These are phyloP conservation scores for Stipa capillata DNA, from an alignment of 176 grass and related monocot genomes.

Conservation along the genomic window DNA sequence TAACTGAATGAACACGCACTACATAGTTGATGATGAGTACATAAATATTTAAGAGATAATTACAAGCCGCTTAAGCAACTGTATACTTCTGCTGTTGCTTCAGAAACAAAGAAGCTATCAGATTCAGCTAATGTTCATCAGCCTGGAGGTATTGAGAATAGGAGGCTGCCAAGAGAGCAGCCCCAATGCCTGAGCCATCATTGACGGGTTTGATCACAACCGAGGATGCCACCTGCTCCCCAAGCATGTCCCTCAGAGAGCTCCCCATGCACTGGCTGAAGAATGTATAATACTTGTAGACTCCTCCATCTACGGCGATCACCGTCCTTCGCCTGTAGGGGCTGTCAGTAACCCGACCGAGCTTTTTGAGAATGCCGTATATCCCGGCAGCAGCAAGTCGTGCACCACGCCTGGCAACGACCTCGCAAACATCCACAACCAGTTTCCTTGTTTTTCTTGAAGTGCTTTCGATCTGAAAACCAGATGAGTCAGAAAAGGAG, in stretches of 20 bases:
- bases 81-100: neutral
- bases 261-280: conserved; percentile 34
- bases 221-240: conserved; percentile 20
- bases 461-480: conserved; percentile 28
- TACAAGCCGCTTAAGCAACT: too few relatives aligned
- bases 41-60: too few relatives aligned
- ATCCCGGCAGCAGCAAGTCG: conserved; percentile 40
- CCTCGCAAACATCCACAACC: conserved; percentile 36
- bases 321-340: conserved; percentile 18
- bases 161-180: conserved; percentile 43
- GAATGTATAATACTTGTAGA: conserved; percentile 46
- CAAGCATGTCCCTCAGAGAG: conserved; percentile 41
- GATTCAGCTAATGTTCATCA: neutral
- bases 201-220: conserved; percentile 29
- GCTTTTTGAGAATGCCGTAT: conserved; percentile 40
- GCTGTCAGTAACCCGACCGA: neutral
- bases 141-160: conserved; percentile 27
- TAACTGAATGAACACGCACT: neutral
- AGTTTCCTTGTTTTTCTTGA: conserved; percentile 38
- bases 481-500: neutral
- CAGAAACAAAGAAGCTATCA: neutral
- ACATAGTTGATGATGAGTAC: too few relatives aligned
- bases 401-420: conserved; percentile 26
- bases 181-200: conserved; percentile 47
- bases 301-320: conserved; percentile 52